Evolutionary conservation across 805 yeast genomes (phyloP).

Genomic region (Pichia phayaonensis): DNA sequence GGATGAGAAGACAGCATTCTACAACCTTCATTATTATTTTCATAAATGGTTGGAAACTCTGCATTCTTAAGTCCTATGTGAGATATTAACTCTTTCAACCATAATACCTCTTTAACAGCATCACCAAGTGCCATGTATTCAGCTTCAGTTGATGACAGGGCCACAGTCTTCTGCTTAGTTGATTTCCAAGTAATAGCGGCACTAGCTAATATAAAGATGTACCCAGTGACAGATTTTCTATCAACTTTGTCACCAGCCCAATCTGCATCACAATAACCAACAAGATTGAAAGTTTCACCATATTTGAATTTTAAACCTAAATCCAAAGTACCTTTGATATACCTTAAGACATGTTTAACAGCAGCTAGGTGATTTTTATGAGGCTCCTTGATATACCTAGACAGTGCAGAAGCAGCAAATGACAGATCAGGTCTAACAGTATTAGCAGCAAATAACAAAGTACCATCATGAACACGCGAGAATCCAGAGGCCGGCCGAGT

Average conservation of each 20-base stretch:
- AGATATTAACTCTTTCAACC: neutral
- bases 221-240: conserved; percentile 9
- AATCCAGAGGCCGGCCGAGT: neutral
- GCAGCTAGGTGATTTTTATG: neutral
- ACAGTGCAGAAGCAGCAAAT: neutral
- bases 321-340: conserved; percentile 1
- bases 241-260: conserved; percentile 9
- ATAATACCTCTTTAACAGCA: neutral
- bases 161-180: neutral
- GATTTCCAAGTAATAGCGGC: conserved; percentile 2
- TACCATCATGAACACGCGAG: neutral
- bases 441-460: conserved; percentile 1
- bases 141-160: neutral
- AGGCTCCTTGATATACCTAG: neutral
- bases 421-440: too few species aligned
- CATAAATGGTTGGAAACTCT: neutral
- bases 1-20: neutral
- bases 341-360: conserved; percentile 1
- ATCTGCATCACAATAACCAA: conserved; percentile 12
- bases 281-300: neutral
- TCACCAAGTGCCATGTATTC: neutral
- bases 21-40: conserved; percentile 3
- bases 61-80: too few species aligned
- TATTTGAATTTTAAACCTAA: neutral
- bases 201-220: conserved; percentile 3